These are phyloP conservation scores for Neurospora sp. DNA, from an alignment of 495 filamentous ascomycete genomes.

Conservation along the genomic window DNA sequence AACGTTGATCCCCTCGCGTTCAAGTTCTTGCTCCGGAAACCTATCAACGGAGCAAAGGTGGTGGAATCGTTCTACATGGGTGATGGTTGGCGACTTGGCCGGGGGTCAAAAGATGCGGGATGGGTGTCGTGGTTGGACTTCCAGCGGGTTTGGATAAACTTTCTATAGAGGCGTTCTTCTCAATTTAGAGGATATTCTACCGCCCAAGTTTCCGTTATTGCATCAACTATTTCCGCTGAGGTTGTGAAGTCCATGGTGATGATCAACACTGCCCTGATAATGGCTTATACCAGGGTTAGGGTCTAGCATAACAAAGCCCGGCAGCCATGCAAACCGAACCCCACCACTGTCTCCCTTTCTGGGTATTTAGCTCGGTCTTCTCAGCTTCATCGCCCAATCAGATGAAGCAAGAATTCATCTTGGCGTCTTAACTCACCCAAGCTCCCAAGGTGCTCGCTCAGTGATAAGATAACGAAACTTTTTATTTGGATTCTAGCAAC, in stretches of 20 bases:
- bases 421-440: not conserved
- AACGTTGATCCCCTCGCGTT: no score
- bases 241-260: not conserved
- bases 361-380: not conserved
- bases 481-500: slow-evolving; percentile 3
- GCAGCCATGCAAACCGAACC: not conserved
- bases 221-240: not conserved
- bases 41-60: no score
- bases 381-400: not conserved
- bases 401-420: not conserved
- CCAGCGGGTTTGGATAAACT: no score
- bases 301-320: not conserved
- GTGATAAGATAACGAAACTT: slow-evolving; percentile 15
- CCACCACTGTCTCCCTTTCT: not conserved
- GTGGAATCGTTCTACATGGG: no score
- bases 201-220: not conserved
- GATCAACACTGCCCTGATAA: not conserved
- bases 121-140: no score
- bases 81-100: no score
- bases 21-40: no score
- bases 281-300: not conserved
- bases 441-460: not conserved
- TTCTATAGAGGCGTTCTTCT: not conserved
- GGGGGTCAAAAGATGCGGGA: no score
- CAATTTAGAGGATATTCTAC: not conserved